Base-by-base conservation (phyloP, 2,329 filamentous ascomycete genomes). In the Colletotrichum kahawae region DNA sequence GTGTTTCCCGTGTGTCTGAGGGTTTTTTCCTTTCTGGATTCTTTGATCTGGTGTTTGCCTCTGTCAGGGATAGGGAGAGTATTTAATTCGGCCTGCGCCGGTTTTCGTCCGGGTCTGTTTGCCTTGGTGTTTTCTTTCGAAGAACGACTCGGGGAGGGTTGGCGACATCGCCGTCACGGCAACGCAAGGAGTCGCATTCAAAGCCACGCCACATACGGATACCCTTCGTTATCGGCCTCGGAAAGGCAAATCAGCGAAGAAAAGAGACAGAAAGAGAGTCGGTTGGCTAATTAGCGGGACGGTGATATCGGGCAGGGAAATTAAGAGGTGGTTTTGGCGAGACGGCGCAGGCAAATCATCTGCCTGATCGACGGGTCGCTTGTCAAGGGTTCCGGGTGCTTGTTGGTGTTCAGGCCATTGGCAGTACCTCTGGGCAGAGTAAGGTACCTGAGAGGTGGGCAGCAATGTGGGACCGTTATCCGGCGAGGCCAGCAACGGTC, bases 311-410 rank as follows among this genome's bases (percentile, higher is more conserved):
- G 65, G 21, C 33, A 67, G 54, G 51, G 65, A 67, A 67, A 67
- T 67, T 67, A 67, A 67, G 65, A 67, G 33, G 65, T 67, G 65
- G 65, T 43, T 36, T 38, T 59, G 43, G 65, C 65, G 65, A 67
- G 24, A 27, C 34, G 62, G 24, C 31, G 21, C 62, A n/a, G 13
- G 34, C 33, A 66, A 54, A 66, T 56, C 65, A 59, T 16, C 48
- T 67, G 51, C 65, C 9, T 67, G 65, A 67, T 67, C 51, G 65
- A 54, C 64, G 43, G 21, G 36, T 67, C 64, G 48, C 36, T 33
- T 57, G 43, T 51, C n/a, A n/a, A 0, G 43, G 43, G 43, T 51
- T 51, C 43, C 43, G 43, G 43, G 43, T 51, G 43, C 43, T 51
- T 51, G 43, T 51, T 51, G 43, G 24, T 27, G 1, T 21, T 27